Evolutionary conservation across 139 green algal species (phyloP).

Genomic region (Chlamydomonas asymmetrica): DNA sequence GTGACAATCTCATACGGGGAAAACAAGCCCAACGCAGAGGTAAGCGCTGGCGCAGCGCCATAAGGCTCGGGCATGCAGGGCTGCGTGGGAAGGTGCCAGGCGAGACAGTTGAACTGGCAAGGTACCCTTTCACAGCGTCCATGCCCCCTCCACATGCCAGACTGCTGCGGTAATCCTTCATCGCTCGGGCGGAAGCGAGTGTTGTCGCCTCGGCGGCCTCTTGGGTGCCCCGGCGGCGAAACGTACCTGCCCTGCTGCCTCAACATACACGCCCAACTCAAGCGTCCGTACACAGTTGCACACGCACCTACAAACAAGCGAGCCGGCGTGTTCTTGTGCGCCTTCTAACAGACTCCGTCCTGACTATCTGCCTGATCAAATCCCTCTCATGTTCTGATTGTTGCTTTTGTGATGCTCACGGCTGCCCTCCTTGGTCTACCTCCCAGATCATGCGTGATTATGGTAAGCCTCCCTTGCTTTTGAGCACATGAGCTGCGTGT

Average conservation of each 20-base stretch:
- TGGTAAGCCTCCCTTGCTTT: no score
- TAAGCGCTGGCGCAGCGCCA: neutral
- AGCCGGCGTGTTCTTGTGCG: no score
- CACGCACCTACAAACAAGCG: neutral
- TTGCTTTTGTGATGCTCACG: neutral
- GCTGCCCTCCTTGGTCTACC: neutral
- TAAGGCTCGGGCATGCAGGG: neutral
- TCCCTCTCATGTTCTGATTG: neutral
- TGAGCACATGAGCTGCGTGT: no score
- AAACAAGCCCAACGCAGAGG: constrained; percentile 36
- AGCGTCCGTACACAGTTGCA: neutral
- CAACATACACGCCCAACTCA: neutral
- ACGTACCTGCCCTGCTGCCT: no score
- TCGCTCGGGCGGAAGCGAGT: neutral
- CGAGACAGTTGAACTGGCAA: neutral
- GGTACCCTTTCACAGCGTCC: neutral
- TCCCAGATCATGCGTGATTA: constrained; percentile 37
- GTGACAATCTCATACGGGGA: constrained; percentile 41
- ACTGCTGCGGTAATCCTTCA: neutral
- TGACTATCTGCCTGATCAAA: neutral
- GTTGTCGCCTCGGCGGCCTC: neutral
- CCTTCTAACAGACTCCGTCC: neutral
- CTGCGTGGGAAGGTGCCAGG: neutral
- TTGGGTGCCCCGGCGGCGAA: neutral
- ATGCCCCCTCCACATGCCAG: neutral